Conservation (phyloP, 2,329 filamentous ascomycete species). For the Xylaria polymorpha region DNA sequence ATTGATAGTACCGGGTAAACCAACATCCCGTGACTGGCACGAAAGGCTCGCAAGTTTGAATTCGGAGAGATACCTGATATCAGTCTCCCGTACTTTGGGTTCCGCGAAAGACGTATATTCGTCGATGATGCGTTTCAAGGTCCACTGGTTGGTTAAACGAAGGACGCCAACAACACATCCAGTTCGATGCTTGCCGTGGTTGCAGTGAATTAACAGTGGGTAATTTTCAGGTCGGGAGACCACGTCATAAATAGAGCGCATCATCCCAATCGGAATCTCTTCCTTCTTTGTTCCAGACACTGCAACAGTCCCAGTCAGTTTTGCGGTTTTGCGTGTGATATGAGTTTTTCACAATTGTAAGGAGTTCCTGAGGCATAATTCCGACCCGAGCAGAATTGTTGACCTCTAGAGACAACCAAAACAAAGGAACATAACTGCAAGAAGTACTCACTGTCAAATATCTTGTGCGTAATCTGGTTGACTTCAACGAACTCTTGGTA, state of each 20-base stretch:
- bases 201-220: constrained; percentile 89
- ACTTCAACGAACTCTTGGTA: constrained; percentile 71
- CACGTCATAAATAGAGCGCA: constrained; percentile 76
- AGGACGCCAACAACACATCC: constrained; percentile 88
- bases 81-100: constrained; percentile 69
- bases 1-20: constrained; percentile 2
- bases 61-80: constrained; percentile 67
- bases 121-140: constrained; percentile 68
- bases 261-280: constrained; percentile 72
- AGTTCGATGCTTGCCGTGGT: constrained; percentile 92
- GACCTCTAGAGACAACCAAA: not conserved
- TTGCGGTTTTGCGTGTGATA: not conserved
- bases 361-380: not conserved
- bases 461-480: constrained; percentile 76
- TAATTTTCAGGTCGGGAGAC: constrained; percentile 79
- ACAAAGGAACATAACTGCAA: not conserved
- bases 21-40: constrained; percentile 13
- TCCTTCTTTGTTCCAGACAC: constrained; percentile 89
- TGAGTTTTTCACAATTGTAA: not conserved
- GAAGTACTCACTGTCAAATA: constrained; percentile 66
- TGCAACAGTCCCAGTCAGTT: constrained; percentile 4
- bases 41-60: constrained; percentile 58
- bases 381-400: not conserved
- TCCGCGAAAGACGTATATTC: constrained; percentile 78
- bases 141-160: constrained; percentile 78